Base-by-base conservation (phyloP, 2,329 filamentous ascomycete species). In the Colletotrichum truncatum region DNA sequence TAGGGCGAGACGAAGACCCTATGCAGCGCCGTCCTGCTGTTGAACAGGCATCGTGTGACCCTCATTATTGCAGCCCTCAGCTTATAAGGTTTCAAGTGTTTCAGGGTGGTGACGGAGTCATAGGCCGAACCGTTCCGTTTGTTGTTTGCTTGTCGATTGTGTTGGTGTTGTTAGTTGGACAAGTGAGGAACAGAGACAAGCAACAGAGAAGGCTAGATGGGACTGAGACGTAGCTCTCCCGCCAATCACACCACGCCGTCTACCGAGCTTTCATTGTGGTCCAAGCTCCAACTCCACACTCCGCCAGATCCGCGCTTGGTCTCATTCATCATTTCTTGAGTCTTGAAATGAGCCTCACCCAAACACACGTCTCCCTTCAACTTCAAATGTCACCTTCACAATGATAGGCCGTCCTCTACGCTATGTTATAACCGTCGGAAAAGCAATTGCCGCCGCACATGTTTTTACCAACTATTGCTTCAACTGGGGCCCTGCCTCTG, bases 381-480 rank as follows among this genome's bases (percentile, higher is more conserved):
- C 48, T 32, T 34, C 30, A 39, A 6, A 39, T 18, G n/a, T 16
- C 14, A 4, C 14, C 11, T 39, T n/a, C 36, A 6, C 36, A 18
- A 39, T 39, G 36, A 53, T 54, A 36, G 46, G 41, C n/a, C 26
- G 34, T 25, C 56, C 66, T 9, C 70, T 82, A 55, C 82, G 82
- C 69, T 72, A 85, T 56, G 68, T 80, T 46, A 71, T 84, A 67
- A 77, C 80, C 65, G 79, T 81, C 16, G 69, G 82, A 67, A 83
- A 87, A 70, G 78, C 79, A 59, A 72, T 85, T 38, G 79, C 82
- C 54, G 71, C 83, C 43, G 73, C 75, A 25, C 87, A 89, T 74
- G 74, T 88, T n/a, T 73, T 84, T 64, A 77, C 75, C 73, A 84
- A 87, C 43, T 90, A 96, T 78, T 81, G 88, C 71, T 87, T 88